These are phyloP conservation scores for Stephania cephalantha DNA, from an alignment of 164 flowering plant species.

Conservation along the genomic window DNA sequence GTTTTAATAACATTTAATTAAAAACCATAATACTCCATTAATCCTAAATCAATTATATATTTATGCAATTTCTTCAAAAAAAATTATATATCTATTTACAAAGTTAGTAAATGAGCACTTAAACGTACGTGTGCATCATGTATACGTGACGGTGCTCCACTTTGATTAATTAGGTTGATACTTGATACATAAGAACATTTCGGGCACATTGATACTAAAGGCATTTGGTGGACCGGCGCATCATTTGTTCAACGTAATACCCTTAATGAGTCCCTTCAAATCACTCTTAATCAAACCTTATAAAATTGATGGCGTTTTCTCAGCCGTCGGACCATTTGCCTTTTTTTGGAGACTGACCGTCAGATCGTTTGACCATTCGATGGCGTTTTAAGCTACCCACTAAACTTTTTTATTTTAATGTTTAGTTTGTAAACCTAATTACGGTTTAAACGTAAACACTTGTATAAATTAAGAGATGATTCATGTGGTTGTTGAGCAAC, in stretches of 20 bases:
- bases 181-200: neutral
- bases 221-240: neutral
- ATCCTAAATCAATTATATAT: neutral
- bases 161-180: neutral
- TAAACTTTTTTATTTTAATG: neutral
- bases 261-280: neutral
- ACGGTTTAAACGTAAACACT: neutral
- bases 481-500: constrained; percentile 3
- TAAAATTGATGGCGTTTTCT: constrained; percentile 7
- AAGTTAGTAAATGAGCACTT: no score
- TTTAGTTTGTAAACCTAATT: constrained; percentile 1
- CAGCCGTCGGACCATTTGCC: neutral
- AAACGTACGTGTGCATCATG: no score
- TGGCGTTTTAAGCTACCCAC: neutral
- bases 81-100: neutral
- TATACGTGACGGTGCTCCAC: neutral
- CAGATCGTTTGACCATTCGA: neutral
- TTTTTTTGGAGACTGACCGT: neutral
- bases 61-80: no score
- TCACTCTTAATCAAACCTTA: neutral
- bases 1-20: no score
- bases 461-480: neutral
- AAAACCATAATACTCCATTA: neutral
- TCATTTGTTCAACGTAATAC: neutral
- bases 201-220: neutral